Evolutionary conservation across 495 filamentous ascomycete species (phyloP).

Genomic region (Neurospora tetrasperma): DNA sequence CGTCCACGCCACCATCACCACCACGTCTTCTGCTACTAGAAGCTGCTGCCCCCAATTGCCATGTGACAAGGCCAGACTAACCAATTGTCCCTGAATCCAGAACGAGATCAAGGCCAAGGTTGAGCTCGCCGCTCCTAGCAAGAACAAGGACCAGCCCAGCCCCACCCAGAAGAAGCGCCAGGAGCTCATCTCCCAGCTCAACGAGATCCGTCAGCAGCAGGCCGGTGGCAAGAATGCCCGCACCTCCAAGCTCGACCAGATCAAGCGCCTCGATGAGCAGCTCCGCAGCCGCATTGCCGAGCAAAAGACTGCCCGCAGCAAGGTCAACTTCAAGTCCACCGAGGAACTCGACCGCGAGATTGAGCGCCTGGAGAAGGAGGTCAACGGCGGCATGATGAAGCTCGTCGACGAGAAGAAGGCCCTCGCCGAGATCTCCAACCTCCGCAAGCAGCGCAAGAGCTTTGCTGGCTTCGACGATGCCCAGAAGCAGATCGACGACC

Average conservation of each 20-base stretch:
- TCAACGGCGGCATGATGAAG: slow-evolving; percentile 79
- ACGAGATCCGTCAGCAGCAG: slow-evolving; percentile 69
- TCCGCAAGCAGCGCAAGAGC: slow-evolving; percentile 82
- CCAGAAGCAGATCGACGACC: slow-evolving; percentile 74
- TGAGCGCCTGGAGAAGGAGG: slow-evolving; percentile 64
- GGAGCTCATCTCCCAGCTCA: slow-evolving; percentile 65
- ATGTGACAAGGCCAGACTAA: slow-evolving; percentile 1
- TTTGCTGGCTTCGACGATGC: slow-evolving; percentile 72
- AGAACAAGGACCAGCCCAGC: slow-evolving; percentile 60
- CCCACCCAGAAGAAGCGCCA: slow-evolving; percentile 66
- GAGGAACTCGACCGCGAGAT: slow-evolving; percentile 84
- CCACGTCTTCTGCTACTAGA: not conserved
- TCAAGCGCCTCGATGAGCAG: slow-evolving; percentile 74
- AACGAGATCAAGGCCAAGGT: slow-evolving; percentile 77
- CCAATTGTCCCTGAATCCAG: slow-evolving; percentile 33
- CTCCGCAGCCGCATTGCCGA: slow-evolving; percentile 72
- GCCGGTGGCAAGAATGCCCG: slow-evolving; percentile 71
- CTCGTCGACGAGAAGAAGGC: slow-evolving; percentile 96
- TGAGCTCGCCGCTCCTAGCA: slow-evolving; percentile 57
- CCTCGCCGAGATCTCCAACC: slow-evolving; percentile 63
- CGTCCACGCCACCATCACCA: not conserved
- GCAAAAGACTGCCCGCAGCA: slow-evolving; percentile 68
- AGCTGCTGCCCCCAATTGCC: not conserved
- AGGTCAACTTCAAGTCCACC: slow-evolving; percentile 70
- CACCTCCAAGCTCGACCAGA: slow-evolving; percentile 65